These are phyloP conservation scores for Xenosphaeropsis pyriputrescens DNA, from an alignment of 2,329 filamentous ascomycete genomes.

Conservation along the genomic window DNA sequence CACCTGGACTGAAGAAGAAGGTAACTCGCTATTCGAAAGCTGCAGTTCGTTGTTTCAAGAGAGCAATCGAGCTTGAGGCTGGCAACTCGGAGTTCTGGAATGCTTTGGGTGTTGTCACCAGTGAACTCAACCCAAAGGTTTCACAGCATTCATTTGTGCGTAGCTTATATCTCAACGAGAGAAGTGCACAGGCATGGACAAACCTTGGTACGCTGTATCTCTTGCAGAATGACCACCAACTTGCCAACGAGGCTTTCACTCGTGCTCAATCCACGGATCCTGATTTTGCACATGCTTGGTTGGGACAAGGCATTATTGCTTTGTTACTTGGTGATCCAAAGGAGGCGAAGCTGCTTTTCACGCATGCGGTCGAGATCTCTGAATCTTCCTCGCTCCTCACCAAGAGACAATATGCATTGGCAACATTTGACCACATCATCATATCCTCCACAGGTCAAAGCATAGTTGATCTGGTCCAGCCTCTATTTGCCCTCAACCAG, in stretches of 20 bases:
- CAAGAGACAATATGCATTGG: slow-evolving; percentile 65
- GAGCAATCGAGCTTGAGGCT: slow-evolving; percentile 87
- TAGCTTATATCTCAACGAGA: slow-evolving; percentile 83
- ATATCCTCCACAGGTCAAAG: slow-evolving; percentile 33
- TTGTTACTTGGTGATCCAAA: slow-evolving; percentile 56
- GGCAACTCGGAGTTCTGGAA: slow-evolving; percentile 98
- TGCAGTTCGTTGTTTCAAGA: slow-evolving; percentile 82
- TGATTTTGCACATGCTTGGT: slow-evolving; percentile 84
- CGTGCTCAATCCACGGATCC: slow-evolving; percentile 88
- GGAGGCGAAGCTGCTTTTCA: slow-evolving; percentile 76
- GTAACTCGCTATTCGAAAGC: slow-evolving; percentile 60
- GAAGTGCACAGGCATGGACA: slow-evolving; percentile 74
- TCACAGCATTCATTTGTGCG: slow-evolving; percentile 88
- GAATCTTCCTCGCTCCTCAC: slow-evolving; percentile 60
- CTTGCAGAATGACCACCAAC: slow-evolving; percentile 64
- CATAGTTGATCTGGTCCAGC: slow-evolving; percentile 59
- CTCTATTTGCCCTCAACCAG: slow-evolving; percentile 79
- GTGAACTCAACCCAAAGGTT: slow-evolving; percentile 70
- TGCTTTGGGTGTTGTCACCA: slow-evolving; percentile 80
- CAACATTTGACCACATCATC: slow-evolving; percentile 70
- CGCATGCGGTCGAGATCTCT: slow-evolving; percentile 86
- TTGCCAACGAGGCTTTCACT: slow-evolving; percentile 86
- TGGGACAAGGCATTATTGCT: slow-evolving; percentile 81
- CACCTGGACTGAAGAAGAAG: slow-evolving; percentile 33
- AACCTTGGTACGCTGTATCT: slow-evolving; percentile 82